Base-by-base conservation (phyloP, 2,329 filamentous ascomycete species). In the Aspergillus quadrilineatus region DNA sequence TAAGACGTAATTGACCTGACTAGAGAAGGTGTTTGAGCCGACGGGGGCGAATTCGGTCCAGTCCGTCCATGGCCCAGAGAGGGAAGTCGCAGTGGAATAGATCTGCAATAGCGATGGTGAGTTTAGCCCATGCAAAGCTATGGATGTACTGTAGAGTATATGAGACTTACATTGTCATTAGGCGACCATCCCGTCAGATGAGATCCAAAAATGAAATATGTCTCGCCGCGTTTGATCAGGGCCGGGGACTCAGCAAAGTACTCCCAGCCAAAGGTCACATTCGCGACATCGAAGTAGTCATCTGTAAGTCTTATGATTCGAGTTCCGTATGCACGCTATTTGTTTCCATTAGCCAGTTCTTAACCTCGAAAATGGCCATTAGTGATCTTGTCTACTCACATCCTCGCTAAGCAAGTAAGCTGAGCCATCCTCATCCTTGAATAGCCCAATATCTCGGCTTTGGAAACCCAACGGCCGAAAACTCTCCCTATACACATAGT, bases 161-260 rank as follows among this genome's bases (percentile, higher is more conserved):
- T 10, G 2, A 36, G 34, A 42, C n/a, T 17, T n/a, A 46, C 5
- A 6, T 41, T 48, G 26, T 34, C 44, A 26, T 62, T 49, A 42
- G 58, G 17, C 1, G 34, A 14, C 14, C 30, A 4, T 36, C 60
- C 60, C 1, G 79, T 83, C 10, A 83, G 67, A 43, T 80, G 75
- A 0, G 82, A 85, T 2, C 81, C 85, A 65, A 89, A 87, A 73
- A 89, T 82, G 70, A 82, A 89, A 69, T 88, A 89, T 0, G 79
- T 78, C 1, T 78, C 81, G 12, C 80, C 76, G 6, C 79, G 78
- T 69, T 88, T 89, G 54, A 86, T 67, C 36, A 89, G 75, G 0
- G 86, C 85, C 0, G 87, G 86, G 0, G 86, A 76, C 65, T 89
- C 87, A 7, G 39, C 48, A 14, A 43, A 50, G 47, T 79, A 77